Evolutionary conservation across 371 early-diverging fungal genomes (phyloP).

Genomic region (Mortierella sp.): DNA sequence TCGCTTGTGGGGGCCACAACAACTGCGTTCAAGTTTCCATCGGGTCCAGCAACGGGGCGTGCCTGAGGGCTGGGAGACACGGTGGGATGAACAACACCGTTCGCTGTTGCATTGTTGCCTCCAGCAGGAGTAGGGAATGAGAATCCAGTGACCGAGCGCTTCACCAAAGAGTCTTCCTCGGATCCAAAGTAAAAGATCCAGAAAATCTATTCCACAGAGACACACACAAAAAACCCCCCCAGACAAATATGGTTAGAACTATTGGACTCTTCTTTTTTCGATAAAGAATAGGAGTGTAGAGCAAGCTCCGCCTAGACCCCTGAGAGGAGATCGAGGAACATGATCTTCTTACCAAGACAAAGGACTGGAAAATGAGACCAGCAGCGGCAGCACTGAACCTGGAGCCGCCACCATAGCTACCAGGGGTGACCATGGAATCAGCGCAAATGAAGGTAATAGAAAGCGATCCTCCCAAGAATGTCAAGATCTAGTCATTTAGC

Average conservation of each 20-base stretch:
- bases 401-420: neutral
- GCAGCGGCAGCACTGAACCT: slow-evolving; percentile 58
- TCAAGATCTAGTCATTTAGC: slow-evolving; percentile 48
- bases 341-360: slow-evolving; percentile 59
- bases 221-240: no score
- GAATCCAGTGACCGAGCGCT: slow-evolving; percentile 57
- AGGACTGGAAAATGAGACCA: slow-evolving; percentile 69
- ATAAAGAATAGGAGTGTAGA: neutral
- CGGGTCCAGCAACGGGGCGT: slow-evolving; percentile 18
- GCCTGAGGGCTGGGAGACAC: no score
- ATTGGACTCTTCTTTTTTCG: neutral
- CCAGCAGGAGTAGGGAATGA: slow-evolving; percentile 41
- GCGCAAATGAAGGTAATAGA: slow-evolving; percentile 66
- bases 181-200: slow-evolving; percentile 82
- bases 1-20: slow-evolving; percentile 52
- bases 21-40: slow-evolving; percentile 45
- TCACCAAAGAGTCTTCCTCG: slow-evolving; percentile 70
- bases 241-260: neutral
- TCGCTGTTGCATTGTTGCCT: slow-evolving; percentile 21
- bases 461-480: slow-evolving; percentile 58
- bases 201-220: slow-evolving; percentile 56
- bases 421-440: slow-evolving; percentile 46
- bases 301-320: neutral
- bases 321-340: neutral
- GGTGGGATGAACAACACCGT: slow-evolving; percentile 11